Evolutionary conservation across 176 grass and related monocot genomes (phyloP).

Genomic region (Carex kokanica): DNA sequence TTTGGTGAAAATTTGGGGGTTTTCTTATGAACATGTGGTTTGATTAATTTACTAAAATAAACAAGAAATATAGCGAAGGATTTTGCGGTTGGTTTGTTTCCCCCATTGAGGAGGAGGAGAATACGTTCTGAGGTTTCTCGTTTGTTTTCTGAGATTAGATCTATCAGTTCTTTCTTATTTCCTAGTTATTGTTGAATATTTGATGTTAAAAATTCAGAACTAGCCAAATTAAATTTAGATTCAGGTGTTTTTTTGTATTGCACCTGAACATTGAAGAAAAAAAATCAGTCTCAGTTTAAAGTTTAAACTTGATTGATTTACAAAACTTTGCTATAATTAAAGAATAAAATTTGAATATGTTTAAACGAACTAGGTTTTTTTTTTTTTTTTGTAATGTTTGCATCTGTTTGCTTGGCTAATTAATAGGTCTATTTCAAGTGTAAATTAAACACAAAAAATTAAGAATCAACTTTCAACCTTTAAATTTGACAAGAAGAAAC

Average conservation of each 20-base stretch:
- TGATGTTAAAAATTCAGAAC: too few relatives aligned
- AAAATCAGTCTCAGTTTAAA: not conserved
- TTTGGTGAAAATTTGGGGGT: not conserved
- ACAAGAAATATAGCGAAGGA: too few relatives aligned
- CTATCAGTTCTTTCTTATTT: too few relatives aligned
- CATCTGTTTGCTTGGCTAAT: not conserved
- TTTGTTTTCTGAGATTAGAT: too few relatives aligned
- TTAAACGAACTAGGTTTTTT: not conserved
- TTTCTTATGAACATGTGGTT: not conserved
- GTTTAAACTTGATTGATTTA: not conserved
- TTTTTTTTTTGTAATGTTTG: not conserved
- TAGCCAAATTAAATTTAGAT: not conserved
- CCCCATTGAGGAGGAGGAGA: too few relatives aligned
- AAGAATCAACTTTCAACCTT: too few relatives aligned
- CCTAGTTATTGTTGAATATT: too few relatives aligned
- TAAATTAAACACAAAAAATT: not conserved
- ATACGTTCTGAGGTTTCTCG: too few relatives aligned
- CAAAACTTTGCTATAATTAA: not conserved
- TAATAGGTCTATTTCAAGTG: not conserved
- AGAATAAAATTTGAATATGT: not conserved
- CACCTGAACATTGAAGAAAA: not conserved
- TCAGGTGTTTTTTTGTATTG: not conserved
- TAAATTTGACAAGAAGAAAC: too few relatives aligned
- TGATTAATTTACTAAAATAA: not conserved
- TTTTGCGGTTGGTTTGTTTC: too few relatives aligned